A percentile compares a stretch with the other conserved stretches of the same genome.
phyloP scores from a whole-genome alignment of 305 asterid species.

The Petunia hybrid region DNA sequence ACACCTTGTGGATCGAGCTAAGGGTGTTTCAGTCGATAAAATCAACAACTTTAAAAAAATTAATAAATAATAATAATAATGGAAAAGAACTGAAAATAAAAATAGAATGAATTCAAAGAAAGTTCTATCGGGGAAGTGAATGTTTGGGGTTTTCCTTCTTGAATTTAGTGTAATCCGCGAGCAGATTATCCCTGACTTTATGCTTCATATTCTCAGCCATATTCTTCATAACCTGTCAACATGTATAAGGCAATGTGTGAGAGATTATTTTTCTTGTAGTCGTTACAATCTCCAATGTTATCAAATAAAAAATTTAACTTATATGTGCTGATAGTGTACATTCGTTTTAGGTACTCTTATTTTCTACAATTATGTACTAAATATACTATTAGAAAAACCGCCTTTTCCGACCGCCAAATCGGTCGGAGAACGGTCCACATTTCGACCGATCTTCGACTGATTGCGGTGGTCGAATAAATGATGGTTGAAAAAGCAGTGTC shows the following conservation, averaged over 20 bases:
- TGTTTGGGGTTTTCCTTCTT: conserved; percentile 17
- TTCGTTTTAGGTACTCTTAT: neutral
- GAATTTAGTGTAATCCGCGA: conserved; percentile 29
- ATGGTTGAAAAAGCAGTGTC: too few relatives aligned
- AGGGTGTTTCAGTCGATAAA: neutral
- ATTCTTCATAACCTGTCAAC: conserved; percentile 24
- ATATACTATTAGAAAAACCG: too few relatives aligned
- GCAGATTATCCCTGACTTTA: conserved; percentile 30
- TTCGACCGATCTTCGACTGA: too few relatives aligned
- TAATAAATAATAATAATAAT: too few relatives aligned
- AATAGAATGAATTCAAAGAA: too few relatives aligned
- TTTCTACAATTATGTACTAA: neutral
- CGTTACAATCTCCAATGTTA: too few relatives aligned
- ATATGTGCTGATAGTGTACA: neutral
- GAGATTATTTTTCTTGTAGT: neutral
- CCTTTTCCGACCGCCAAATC: too few relatives aligned
- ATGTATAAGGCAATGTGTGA: neutral
- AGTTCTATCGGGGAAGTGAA: neutral
- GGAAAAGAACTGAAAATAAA: too few relatives aligned
- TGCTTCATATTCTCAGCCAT: conserved; percentile 19
- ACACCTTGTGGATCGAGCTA: neutral
- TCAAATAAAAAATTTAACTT: neutral
- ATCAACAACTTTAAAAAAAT: too few relatives aligned
- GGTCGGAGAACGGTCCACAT: too few relatives aligned
- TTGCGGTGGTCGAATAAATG: too few relatives aligned